Percentiles rank a stretch among this genome's conserved stretches.
These are phyloP conservation scores for Exophiala oligosperma DNA, from an alignment of 2,329 filamentous ascomycete genomes.

Conservation along the genomic window DNA sequence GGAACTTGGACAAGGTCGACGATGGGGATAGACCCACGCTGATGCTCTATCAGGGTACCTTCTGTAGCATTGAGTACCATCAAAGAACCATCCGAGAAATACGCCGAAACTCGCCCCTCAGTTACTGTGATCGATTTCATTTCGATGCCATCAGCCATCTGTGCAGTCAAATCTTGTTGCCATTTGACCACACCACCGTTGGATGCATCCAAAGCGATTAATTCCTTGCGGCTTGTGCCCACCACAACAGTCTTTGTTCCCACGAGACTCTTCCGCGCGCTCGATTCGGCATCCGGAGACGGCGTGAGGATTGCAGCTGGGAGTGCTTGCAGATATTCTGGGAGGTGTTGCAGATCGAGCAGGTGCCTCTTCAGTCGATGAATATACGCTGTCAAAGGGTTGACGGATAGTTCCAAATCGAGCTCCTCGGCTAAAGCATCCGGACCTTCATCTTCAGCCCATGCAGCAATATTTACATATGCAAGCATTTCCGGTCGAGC, in stretches of 20 bases:
- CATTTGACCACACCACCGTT: slow-evolving; percentile 74
- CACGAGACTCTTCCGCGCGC: slow-evolving; percentile 70
- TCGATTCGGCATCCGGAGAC: slow-evolving; percentile 12
- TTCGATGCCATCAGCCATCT: slow-evolving; percentile 57
- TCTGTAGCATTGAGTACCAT: slow-evolving; percentile 51
- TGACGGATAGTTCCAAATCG: slow-evolving; percentile 83
- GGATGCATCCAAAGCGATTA: slow-evolving; percentile 78
- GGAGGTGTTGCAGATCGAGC: slow-evolving; percentile 73
- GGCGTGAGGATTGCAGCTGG: slow-evolving; percentile 62
- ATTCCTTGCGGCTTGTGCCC: slow-evolving; percentile 73
- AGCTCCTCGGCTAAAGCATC: slow-evolving; percentile 77
- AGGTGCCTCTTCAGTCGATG: slow-evolving; percentile 83
- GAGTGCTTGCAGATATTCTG: slow-evolving; percentile 68
- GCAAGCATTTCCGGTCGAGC: slow-evolving; percentile 77
- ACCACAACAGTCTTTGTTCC: slow-evolving; percentile 84
- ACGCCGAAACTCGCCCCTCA: slow-evolving; percentile 59
- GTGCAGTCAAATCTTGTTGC: slow-evolving; percentile 63
- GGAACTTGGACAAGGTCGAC: slow-evolving; percentile 23
- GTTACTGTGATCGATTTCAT: slow-evolving; percentile 67
- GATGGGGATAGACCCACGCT: slow-evolving; percentile 20
- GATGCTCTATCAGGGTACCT: slow-evolving; percentile 40
- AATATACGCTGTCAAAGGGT: slow-evolving; percentile 76
- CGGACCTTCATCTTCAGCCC: slow-evolving; percentile 72
- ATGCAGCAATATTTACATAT: slow-evolving; percentile 75
- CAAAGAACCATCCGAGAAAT: slow-evolving; percentile 62